Base-by-base conservation (phyloP, 345 rosid species). In the Conringia planisiliqua region DNA sequence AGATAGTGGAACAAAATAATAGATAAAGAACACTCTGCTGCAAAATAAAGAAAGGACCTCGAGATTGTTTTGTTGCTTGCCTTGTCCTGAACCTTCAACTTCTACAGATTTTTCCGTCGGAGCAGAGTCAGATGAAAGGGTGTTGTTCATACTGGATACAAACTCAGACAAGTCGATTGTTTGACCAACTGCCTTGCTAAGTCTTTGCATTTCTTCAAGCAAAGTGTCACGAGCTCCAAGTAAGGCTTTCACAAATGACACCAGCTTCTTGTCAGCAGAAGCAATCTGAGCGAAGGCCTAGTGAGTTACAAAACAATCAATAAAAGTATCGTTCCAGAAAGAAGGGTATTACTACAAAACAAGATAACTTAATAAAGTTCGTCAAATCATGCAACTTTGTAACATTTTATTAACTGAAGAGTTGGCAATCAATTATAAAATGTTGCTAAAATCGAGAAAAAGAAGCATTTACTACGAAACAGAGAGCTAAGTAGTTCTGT, bases 31-130 rank as follows among this genome's bases (percentile, higher is more conserved):
- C 29, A 33, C 10, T 68, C 43, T 79, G 75, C 55, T 14, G 61
- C 27, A 66, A 71, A 72, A 84, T 77, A 73, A 70, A 84, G 83
- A 71, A 81, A 82, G 84, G 89, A 95, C 99, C 99, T 92, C 88
- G 78, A 81, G 78, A 83, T 72, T 82, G 80, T 82, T 85, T 80
- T 71, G 89, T 78, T 81, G 87, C 83, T 79, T 88, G 83, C 85
- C 84, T 78, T 78, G 89, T 81, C 82, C 83, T 56, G 86, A 77
- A 76, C 73, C 83, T 74, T 82, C 86, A 75, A 40, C 77, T 70
- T 75, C 84, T 79, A 58, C 82, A 40, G 75, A 57, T 75, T 82
- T 86, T 55, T 54, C 83, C 69, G 51, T 78, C 32, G 79, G 54
- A 77, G 80, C 71, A 13, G 83, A 80, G 71, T 78, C 85, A 66